Base-by-base conservation (phyloP, 2,329 filamentous ascomycete genomes). In the Phialophora chinensis region DNA sequence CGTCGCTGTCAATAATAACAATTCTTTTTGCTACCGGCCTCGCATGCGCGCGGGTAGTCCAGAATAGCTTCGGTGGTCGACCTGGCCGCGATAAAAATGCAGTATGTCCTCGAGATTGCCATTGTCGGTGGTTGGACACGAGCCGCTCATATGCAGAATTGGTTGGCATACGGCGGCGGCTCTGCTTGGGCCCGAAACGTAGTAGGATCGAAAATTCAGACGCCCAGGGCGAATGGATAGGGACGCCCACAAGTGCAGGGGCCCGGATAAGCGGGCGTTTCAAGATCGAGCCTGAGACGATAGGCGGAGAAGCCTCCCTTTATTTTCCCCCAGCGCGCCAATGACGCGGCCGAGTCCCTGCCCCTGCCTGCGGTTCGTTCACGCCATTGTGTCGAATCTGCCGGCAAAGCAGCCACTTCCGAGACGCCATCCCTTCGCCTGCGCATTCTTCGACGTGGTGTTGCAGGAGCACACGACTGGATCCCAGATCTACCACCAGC, bases 311-410 rank as follows among this genome's bases (percentile, higher is more conserved):
- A 35, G 35, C 33, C 50, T n/a, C 33, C 52, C 42, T 56, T 47
- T 56, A 12, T 38, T 17, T 10, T 1, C 10, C 52, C 60, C 33
- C 50, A 35, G 50, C 10, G 29, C 25, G 14, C 59, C 59, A 61
- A 61, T 61, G 38, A 44, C 38, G 38, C 4, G 2, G 17, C 17
- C 14, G 14, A 17, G 38, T n/a, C 38, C 38, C 38, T 44, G 50
- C 60, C 53, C 60, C 60, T 62, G 60, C 33, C 52, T 61, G 31
- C 33, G 25, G 35, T 62, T 49, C 23, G 60, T 27, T 49, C 60
- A 56, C 20, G 60, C 60, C 52, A 62, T 62, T 62, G 60, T 62
- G 60, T 62, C 60, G 60, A 56, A 62, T 62, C 20, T 55, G 38
- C 38, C 33, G 60, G 35, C 44, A 50, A 20, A 11, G 29, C 58